A percentile compares a stretch with the other conserved stretches of the same genome.
Conservation (phyloP, 305 asterid genomes). For the Fraxinus dipetala region DNA sequence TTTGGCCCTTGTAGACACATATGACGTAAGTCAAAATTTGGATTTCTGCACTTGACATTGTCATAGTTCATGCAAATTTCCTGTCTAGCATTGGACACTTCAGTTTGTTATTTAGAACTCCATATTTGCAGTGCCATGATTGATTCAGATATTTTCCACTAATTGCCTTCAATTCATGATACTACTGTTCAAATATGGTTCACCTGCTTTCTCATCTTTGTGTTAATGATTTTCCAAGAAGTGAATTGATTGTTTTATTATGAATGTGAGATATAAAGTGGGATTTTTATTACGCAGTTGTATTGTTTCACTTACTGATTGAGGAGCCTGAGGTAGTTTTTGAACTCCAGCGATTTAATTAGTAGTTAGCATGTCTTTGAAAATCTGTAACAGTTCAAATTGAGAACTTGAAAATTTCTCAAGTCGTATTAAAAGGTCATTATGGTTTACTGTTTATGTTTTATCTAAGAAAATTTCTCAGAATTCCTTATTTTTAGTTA, state of each 20-base stretch:
- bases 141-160: slow-evolving; percentile 2
- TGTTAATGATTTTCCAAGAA: background rate
- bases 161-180: slow-evolving; percentile 12
- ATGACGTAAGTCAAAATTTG: slow-evolving; percentile 64
- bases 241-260: background rate
- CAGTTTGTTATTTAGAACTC: background rate
- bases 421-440: background rate
- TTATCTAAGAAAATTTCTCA: background rate
- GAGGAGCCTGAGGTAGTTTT: slow-evolving; percentile 2
- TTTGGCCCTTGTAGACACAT: slow-evolving; percentile 91
- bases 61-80: slow-evolving; percentile 16
- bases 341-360: slow-evolving; percentile 2
- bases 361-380: slow-evolving; percentile 10
- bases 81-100: slow-evolving; percentile 3
- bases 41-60: slow-evolving; percentile 17
- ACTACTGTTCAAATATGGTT: background rate
- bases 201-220: slow-evolving; percentile 4
- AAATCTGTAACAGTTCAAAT: background rate
- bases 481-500: background rate
- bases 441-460: background rate
- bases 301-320: background rate
- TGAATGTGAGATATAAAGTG: background rate
- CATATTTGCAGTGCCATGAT: slow-evolving; percentile 14
- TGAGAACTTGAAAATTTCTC: slow-evolving; percentile 5
- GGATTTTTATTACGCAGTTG: background rate